Conservation (phyloP, 1,284 basidiomycete genomes). For the Lentinus polychrous region DNA sequence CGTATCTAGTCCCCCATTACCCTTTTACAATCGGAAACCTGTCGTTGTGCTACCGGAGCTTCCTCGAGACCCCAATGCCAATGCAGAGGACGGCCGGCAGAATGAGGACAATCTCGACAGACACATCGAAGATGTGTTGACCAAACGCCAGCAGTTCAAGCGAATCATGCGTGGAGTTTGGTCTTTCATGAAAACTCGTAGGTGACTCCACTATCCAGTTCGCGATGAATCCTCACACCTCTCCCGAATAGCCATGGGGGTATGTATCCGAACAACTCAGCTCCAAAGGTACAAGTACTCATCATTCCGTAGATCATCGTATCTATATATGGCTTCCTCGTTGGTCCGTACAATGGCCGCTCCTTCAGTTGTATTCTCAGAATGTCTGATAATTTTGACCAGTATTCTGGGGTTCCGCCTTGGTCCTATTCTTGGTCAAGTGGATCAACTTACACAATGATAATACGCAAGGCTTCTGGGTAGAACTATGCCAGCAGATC, state of each 20-base stretch:
- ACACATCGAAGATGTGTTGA: slow-evolving; percentile 76
- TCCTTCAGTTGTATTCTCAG: background rate
- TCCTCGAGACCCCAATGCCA: slow-evolving; percentile 15
- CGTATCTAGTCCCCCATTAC: slow-evolving; percentile 50
- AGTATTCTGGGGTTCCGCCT: slow-evolving; percentile 76
- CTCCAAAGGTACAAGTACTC: background rate
- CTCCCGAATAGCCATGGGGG: slow-evolving; percentile 43
- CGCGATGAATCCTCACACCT: slow-evolving; percentile 2
- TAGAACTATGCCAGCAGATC: slow-evolving; percentile 75
- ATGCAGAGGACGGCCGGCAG: slow-evolving; percentile 27
- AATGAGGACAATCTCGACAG: slow-evolving; percentile 62
- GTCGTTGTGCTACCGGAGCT: slow-evolving; percentile 47
- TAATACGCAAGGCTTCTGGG: slow-evolving; percentile 62
- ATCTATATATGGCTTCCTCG: slow-evolving; percentile 75
- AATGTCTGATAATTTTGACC: background rate
- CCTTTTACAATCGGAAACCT: slow-evolving; percentile 64
- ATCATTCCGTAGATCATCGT: slow-evolving; percentile 46
- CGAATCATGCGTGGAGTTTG: slow-evolving; percentile 68
- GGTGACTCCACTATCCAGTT: slow-evolving; percentile 19
- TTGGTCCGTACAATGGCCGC: slow-evolving; percentile 48
- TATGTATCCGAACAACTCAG: slow-evolving; percentile 25
- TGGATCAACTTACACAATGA: slow-evolving; percentile 65
- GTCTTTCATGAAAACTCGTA: slow-evolving; percentile 81
- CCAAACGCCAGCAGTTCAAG: slow-evolving; percentile 55
- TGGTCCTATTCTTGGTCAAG: slow-evolving; percentile 69